Conservation (phyloP, 768 basidiomycete genomes). For the Boletus rubescentipes region DNA sequence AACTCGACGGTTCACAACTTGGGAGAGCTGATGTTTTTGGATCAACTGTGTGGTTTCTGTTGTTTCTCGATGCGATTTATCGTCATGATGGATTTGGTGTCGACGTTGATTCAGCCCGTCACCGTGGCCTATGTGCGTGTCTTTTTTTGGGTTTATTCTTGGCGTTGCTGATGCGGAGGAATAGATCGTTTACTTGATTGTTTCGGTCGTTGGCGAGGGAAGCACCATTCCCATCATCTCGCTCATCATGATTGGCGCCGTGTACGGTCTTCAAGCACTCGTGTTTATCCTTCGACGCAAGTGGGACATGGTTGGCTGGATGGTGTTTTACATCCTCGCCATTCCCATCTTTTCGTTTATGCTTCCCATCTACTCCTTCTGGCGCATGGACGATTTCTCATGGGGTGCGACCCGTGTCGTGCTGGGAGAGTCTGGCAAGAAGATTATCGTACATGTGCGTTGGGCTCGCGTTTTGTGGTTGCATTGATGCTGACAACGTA, state of each 20-base stretch:
- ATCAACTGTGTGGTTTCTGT: conserved; percentile 93
- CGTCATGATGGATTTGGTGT: conserved; percentile 94
- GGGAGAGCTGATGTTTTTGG: conserved; percentile 88
- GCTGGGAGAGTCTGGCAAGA: conserved; percentile 92
- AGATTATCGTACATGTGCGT: conserved; percentile 89
- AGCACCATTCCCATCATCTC: conserved; percentile 77
- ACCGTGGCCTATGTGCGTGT: conserved; percentile 85
- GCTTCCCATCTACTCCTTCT: conserved; percentile 94
- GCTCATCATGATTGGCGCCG: conserved; percentile 88
- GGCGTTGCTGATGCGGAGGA: conserved; percentile 6
- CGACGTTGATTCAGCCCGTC: conserved; percentile 81
- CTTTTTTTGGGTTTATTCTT: background rate
- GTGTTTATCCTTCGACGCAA: conserved; percentile 91
- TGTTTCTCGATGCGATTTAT: conserved; percentile 99
- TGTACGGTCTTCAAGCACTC: conserved; percentile 92
- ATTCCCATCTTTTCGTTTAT: conserved; percentile 93
- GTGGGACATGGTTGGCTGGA: conserved; percentile 99
- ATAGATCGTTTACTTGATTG: conserved; percentile 86
- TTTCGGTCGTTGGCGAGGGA: conserved; percentile 66
- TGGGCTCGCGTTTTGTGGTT: background rate
- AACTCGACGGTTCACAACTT: conserved; percentile 99
- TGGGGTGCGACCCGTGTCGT: conserved; percentile 95
- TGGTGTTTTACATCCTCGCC: conserved; percentile 93
- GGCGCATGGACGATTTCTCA: conserved; percentile 97
- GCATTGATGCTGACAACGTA: conserved; percentile 6